A percentile compares a stretch with the other conserved stretches of the same genome.
Evolutionary conservation across 106 monocot genomes (phyloP).

Genomic region (Dendrobium nobile): DNA sequence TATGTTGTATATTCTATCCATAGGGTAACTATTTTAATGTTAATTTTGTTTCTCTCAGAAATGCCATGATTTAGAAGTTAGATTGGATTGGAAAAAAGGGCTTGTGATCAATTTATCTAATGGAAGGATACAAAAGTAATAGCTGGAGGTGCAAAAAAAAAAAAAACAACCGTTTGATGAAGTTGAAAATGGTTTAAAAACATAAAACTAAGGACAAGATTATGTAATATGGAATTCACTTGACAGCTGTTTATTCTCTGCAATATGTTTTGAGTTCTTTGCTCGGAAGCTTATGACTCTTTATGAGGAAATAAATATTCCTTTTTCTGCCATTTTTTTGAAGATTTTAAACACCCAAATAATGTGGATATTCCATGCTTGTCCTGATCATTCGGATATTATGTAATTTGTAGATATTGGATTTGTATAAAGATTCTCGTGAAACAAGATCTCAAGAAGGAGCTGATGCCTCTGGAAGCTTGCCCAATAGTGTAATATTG

Average conservation of each 20-base stretch:
- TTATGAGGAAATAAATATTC: not conserved
- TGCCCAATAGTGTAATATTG: constrained; percentile 84
- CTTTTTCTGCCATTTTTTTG: not conserved
- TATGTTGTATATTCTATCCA: constrained; percentile 96
- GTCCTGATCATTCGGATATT: not conserved
- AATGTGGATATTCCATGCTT: not conserved
- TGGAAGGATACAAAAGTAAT: not conserved
- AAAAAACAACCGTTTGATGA: not conserved
- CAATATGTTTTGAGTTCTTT: not conserved
- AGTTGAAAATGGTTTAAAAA: not conserved
- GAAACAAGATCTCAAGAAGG: constrained; percentile 44
- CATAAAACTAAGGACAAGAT: not conserved
- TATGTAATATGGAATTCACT: not conserved
- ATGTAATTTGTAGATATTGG: constrained; percentile 60
- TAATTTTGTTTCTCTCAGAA: not conserved
- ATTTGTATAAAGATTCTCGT: constrained; percentile 69
- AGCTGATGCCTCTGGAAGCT: constrained; percentile 30
- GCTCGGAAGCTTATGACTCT: not conserved
- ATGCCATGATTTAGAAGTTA: not conserved
- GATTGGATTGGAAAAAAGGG: not conserved
- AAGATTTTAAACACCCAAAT: not conserved
- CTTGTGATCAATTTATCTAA: not conserved
- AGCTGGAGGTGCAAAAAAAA: not conserved
- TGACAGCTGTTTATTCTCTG: not conserved
- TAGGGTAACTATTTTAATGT: constrained; percentile 39